Percentiles rank a stretch among this genome's conserved stretches.
Conservation (phyloP, 2,329 filamentous ascomycete species). For the Coniochaeta pulveracea region DNA sequence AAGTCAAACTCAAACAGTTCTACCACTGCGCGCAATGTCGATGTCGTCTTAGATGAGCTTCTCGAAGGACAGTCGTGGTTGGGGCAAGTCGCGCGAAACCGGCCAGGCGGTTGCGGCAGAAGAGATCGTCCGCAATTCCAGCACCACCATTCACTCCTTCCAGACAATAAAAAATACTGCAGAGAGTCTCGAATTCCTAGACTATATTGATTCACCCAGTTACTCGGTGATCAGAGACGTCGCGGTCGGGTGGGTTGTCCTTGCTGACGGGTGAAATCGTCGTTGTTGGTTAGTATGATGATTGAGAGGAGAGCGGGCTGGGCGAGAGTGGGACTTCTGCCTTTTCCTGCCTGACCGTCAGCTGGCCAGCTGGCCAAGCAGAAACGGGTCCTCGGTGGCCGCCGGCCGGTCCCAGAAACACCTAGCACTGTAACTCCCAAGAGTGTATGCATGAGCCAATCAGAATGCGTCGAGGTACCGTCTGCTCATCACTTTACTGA, state of each 20-base stretch:
- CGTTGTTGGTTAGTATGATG: no score
- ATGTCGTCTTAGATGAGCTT: constrained; percentile 6
- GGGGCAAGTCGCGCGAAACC: constrained; percentile 25
- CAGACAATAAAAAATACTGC: constrained; percentile 2
- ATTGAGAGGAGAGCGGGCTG: not conserved
- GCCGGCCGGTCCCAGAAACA: not conserved
- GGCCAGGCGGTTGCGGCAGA: constrained; percentile 24
- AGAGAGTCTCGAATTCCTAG: no score
- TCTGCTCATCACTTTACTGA: no score
- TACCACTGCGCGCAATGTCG: constrained; percentile 12
- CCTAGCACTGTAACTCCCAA: not conserved
- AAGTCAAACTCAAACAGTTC: no score
- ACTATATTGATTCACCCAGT: no score
- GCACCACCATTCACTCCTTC: constrained; percentile 22
- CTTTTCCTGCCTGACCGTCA: not conserved
- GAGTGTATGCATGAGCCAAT: not conserved
- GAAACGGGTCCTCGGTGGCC: not conserved
- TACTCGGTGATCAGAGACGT: no score
- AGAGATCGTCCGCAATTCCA: constrained; percentile 17
- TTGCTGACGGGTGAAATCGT: no score
- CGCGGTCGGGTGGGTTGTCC: no score
- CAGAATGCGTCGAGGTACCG: not conserved
- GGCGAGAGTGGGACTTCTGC: not conserved
- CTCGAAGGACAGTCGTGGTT: no score
- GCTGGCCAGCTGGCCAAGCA: constrained; percentile 1